Conservation (phyloP, 2,329 filamentous ascomycete genomes). For the Trichophyton simii region DNA sequence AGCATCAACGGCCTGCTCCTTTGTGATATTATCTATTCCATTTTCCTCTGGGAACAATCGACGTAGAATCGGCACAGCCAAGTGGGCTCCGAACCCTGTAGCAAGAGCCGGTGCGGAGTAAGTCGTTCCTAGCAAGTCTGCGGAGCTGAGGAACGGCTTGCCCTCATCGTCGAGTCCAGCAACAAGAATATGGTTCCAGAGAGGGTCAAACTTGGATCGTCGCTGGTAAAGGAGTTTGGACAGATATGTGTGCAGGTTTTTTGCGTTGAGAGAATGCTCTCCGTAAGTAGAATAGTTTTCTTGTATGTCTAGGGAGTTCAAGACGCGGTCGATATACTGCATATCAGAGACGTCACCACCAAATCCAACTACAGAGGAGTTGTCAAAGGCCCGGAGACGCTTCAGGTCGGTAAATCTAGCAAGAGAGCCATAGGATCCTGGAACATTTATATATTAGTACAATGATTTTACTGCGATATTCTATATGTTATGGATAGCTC, state of each 20-base stretch:
- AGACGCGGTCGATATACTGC: slow-evolving; percentile 91
- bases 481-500: slow-evolving; percentile 1
- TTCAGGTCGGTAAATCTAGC: slow-evolving; percentile 95
- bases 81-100: slow-evolving; percentile 84
- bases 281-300: slow-evolving; percentile 56
- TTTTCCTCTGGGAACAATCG: slow-evolving; percentile 73
- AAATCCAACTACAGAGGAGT: slow-evolving; percentile 76
- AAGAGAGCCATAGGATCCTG: slow-evolving; percentile 92
- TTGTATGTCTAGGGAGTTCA: slow-evolving; percentile 72
- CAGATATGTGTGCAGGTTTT: slow-evolving; percentile 93
- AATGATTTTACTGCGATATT: not conserved
- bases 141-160: slow-evolving; percentile 79
- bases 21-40: slow-evolving; percentile 55
- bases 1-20: slow-evolving; percentile 66
- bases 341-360: slow-evolving; percentile 97
- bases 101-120: slow-evolving; percentile 80
- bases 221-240: slow-evolving; percentile 92
- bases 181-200: slow-evolving; percentile 93
- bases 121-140: slow-evolving; percentile 85
- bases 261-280: slow-evolving; percentile 56
- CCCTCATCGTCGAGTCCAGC: slow-evolving; percentile 69
- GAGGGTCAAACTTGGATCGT: slow-evolving; percentile 86
- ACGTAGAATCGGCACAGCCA: slow-evolving; percentile 85
- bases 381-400: slow-evolving; percentile 80
- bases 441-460: slow-evolving; percentile 9